Conservation (phyloP, 2,329 filamentous ascomycete genomes). For the Trichoderma koningiopsis region DNA sequence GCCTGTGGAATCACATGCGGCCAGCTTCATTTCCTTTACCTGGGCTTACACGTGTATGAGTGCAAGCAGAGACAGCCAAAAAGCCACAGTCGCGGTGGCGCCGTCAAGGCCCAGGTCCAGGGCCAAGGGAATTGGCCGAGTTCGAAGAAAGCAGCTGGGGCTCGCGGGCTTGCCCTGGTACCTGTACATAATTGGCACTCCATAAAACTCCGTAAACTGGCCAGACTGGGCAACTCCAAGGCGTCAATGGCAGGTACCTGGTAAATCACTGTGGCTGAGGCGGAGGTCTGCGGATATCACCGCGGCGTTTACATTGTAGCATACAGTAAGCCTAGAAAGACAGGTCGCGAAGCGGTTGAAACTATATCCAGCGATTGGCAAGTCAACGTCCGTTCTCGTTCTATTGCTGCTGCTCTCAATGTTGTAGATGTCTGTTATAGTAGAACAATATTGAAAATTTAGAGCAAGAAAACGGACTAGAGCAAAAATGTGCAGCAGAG, state of each 20-base stretch:
- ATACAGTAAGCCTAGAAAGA: neutral
- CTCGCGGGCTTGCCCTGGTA: neutral
- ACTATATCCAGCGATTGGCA: neutral
- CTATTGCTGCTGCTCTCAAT: neutral
- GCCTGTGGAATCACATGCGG: neutral
- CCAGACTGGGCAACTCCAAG: slow-evolving; percentile 20
- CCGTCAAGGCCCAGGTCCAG: neutral
- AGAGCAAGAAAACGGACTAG: neutral
- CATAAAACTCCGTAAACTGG: slow-evolving; percentile 1
- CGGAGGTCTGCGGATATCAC: slow-evolving; percentile 5
- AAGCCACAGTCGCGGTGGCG: neutral
- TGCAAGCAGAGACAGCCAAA: neutral
- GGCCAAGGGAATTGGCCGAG: slow-evolving; percentile 16
- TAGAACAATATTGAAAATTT: neutral
- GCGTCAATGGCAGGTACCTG: neutral
- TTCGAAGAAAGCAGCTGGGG: neutral
- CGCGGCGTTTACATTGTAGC: neutral
- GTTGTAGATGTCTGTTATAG: neutral
- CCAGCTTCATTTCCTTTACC: neutral
- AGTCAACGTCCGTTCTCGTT: neutral
- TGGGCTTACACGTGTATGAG: neutral
- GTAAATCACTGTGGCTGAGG: neutral
- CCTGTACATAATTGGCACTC: neutral
- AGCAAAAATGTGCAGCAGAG: neutral
- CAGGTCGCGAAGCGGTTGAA: neutral